Base-by-base conservation (phyloP, 257 asterid species). In the Paulownia fortunei region DNA sequence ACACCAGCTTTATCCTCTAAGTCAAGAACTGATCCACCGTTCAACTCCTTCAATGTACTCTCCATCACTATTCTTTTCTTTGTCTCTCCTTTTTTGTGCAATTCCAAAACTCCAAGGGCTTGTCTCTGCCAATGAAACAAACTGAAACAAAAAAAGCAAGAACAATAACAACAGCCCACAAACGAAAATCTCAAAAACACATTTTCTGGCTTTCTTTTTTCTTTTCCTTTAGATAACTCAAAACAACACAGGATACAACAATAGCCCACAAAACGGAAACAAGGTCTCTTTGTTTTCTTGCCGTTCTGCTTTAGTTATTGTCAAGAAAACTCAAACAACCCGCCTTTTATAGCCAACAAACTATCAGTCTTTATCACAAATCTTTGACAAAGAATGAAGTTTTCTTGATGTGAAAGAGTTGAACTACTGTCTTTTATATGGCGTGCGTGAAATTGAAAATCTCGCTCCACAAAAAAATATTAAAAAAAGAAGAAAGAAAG, bases 21-120 rank as follows among this genome's bases (percentile, higher is more conserved):
- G 13, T 89, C 93, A 59, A 91, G 92, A 44, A 92, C 92, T 12
- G 88, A 83, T 51, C 83, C 97, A n/a, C 92, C 96, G 64, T 76
- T 86, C 73, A 89, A 73, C 51, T 83, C 93, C 85, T 87, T 87
- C 77, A 86, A 27, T 49, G 92, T 83, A 80, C 95, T 87, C 83
- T 86, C 93, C 96, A 90, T 90, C 19, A 9, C 85, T 27, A 18
- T 27, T 26, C 82, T 42, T 18, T 59, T 60, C 55, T 80, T 61
- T 76, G 67, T 70, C 74, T 56, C 67, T 42, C 81, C 82, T 74
- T 24, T 79, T 73, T 61, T n/a, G 13, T 16, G 34, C 61, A 69
- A 42, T 39, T 39, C 15, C 76, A 71, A 75, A 5, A 74, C 56
- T 44, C 80, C 84, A 72, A 78, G 37, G 55, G 77, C 76, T 80